Evolutionary conservation across 805 yeast species (phyloP).

Genomic region (Kuraishia capsulata): DNA sequence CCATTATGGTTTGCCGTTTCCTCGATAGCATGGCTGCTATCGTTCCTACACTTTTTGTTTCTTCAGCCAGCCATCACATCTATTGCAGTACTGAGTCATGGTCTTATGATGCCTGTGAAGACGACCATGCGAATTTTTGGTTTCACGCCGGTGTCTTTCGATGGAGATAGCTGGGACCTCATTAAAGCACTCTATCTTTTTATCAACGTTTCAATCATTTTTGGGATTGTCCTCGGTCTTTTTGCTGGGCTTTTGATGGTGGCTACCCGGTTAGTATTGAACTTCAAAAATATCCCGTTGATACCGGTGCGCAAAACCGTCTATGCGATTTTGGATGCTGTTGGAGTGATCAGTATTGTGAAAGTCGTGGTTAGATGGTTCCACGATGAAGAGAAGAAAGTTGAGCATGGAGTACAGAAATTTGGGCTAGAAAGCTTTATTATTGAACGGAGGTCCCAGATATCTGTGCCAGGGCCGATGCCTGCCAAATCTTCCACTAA

Average conservation of each 20-base stretch:
- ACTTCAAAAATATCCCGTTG: constrained; percentile 1
- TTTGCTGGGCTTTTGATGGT: constrained; percentile 2
- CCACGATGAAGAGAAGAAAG: background rate
- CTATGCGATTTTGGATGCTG: background rate
- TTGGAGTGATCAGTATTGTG: background rate
- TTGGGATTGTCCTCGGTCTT: constrained; percentile 5
- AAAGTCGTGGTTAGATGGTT: background rate
- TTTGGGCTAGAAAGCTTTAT: too few species aligned
- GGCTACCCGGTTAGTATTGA: constrained; percentile 4
- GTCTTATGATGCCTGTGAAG: too few species aligned
- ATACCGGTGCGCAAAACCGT: background rate
- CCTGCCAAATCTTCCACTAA: too few species aligned
- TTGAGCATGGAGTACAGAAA: too few species aligned
- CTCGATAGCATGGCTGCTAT: background rate
- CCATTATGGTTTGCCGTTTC: too few species aligned
- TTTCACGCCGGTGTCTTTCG: too few species aligned
- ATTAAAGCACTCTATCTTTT: constrained; percentile 4
- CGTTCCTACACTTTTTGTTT: background rate
- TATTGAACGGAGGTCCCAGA: background rate
- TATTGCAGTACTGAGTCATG: too few species aligned
- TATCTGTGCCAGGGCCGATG: too few species aligned
- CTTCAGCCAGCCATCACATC: background rate
- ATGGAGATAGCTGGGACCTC: constrained; percentile 1
- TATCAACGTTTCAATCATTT: constrained; percentile 3
- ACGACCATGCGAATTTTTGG: too few species aligned